phyloP scores from a whole-genome alignment of 73 alveolate species.

The Vitrella brassicaformis region DNA sequence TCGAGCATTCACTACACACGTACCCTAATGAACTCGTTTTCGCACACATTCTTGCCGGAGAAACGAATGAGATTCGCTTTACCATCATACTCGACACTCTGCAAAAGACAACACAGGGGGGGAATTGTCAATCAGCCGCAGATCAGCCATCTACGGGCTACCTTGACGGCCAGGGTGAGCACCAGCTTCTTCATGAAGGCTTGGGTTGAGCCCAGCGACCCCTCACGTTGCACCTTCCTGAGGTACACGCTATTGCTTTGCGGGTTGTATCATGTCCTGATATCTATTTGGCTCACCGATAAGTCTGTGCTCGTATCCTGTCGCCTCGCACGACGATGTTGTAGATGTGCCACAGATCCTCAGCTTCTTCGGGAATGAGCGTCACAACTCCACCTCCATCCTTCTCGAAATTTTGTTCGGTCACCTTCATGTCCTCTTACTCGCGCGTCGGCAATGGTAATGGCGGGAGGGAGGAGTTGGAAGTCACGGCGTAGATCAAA shows the following conservation, averaged over 20 bases:
- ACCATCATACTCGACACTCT: slow-evolving; percentile 56
- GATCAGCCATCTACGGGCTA: too few relatives aligned
- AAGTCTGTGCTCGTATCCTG: slow-evolving; percentile 43
- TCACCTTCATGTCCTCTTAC: neutral
- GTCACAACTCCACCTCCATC: slow-evolving; percentile 9
- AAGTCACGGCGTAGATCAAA: too few relatives aligned
- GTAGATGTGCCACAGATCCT: slow-evolving; percentile 53
- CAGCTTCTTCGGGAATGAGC: slow-evolving; percentile 37
- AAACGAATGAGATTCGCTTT: slow-evolving; percentile 60
- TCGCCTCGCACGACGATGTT: slow-evolving; percentile 54
- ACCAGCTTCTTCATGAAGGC: slow-evolving; percentile 39
- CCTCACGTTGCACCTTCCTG: slow-evolving; percentile 51
- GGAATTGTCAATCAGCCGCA: too few relatives aligned
- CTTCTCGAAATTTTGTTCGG: neutral
- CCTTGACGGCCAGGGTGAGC: slow-evolving; percentile 39
- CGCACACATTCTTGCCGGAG: slow-evolving; percentile 58
- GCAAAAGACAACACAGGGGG: too few relatives aligned
- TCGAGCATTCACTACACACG: too few relatives aligned
- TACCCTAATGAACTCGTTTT: slow-evolving; percentile 61
- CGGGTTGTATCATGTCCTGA: too few relatives aligned
- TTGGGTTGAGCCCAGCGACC: slow-evolving; percentile 42
- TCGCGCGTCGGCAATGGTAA: too few relatives aligned
- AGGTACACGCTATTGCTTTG: too few relatives aligned
- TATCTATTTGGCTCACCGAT: too few relatives aligned
- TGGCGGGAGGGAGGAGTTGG: too few relatives aligned